phyloP scores from a whole-genome alignment of 2,329 filamentous ascomycete species.

The Penicillium sp. region DNA sequence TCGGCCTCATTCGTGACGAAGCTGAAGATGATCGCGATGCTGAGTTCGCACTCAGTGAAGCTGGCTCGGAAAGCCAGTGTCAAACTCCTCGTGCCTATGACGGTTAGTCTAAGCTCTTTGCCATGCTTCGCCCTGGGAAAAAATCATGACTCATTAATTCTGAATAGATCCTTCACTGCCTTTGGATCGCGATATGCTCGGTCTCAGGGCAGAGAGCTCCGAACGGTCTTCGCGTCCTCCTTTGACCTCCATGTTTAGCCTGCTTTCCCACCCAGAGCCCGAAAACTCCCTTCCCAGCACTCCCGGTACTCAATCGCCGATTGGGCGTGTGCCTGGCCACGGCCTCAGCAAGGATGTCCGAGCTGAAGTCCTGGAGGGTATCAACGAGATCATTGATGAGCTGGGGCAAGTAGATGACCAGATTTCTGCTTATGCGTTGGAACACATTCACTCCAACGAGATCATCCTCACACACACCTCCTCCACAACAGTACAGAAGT shows the following conservation, averaged over 20 bases:
- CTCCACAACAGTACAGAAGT: slow-evolving; percentile 82
- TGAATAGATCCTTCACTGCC: slow-evolving; percentile 29
- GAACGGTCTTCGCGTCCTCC: slow-evolving; percentile 55
- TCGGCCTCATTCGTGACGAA: slow-evolving; percentile 89
- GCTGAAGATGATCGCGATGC: slow-evolving; percentile 76
- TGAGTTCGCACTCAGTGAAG: slow-evolving; percentile 61
- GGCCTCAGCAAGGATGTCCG: slow-evolving; percentile 65
- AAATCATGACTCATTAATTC: slow-evolving; percentile 11
- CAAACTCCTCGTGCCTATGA: slow-evolving; percentile 42
- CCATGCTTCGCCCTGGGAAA: neutral
- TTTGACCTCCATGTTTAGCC: slow-evolving; percentile 77
- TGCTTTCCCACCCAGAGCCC: slow-evolving; percentile 68
- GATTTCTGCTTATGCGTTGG: slow-evolving; percentile 82
- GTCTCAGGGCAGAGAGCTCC: slow-evolving; percentile 30
- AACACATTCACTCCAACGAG: slow-evolving; percentile 91
- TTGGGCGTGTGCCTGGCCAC: slow-evolving; percentile 32
- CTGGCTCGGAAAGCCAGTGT: slow-evolving; percentile 55
- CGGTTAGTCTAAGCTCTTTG: slow-evolving; percentile 24
- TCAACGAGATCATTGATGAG: slow-evolving; percentile 94
- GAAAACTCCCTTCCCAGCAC: slow-evolving; percentile 44
- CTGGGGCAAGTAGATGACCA: slow-evolving; percentile 90
- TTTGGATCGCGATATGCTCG: slow-evolving; percentile 29
- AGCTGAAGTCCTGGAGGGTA: slow-evolving; percentile 88
- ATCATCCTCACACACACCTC: slow-evolving; percentile 88
- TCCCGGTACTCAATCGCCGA: slow-evolving; percentile 37